Evolutionary conservation across 257 asterid genomes (phyloP).

Genomic region (Apocynum venetum): DNA sequence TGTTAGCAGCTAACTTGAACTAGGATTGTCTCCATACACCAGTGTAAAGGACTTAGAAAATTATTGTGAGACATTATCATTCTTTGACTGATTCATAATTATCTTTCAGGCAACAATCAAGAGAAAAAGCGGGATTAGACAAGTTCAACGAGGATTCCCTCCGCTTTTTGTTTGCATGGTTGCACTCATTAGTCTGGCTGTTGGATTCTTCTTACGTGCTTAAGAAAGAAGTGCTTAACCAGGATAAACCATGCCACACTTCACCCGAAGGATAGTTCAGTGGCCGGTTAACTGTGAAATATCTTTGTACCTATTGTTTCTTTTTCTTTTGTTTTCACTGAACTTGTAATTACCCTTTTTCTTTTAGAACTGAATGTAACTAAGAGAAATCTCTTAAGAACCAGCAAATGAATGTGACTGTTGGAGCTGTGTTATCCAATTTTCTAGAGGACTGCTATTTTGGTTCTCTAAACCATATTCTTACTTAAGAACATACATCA

Average conservation of each 20-base stretch:
- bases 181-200: constrained; percentile 31
- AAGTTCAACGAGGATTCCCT: constrained; percentile 40
- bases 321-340: background rate
- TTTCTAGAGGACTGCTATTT: background rate
- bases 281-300: background rate
- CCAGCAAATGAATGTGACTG: background rate
- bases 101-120: constrained; percentile 29
- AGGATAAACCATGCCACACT: background rate
- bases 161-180: constrained; percentile 41
- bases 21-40: background rate
- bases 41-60: background rate
- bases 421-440: background rate
- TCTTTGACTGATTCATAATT: background rate
- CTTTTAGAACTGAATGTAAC: background rate
- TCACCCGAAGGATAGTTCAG: background rate
- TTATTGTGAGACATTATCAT: background rate
- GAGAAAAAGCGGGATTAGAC: constrained; percentile 24
- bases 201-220: constrained; percentile 31
- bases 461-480: too few species aligned
- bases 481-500: background rate
- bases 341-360: background rate
- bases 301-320: background rate
- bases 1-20: background rate
- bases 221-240: background rate
- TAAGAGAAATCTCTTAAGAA: background rate